Evolutionary conservation across 257 asterid genomes (phyloP).

Genomic region (Thymus mandschuricus): DNA sequence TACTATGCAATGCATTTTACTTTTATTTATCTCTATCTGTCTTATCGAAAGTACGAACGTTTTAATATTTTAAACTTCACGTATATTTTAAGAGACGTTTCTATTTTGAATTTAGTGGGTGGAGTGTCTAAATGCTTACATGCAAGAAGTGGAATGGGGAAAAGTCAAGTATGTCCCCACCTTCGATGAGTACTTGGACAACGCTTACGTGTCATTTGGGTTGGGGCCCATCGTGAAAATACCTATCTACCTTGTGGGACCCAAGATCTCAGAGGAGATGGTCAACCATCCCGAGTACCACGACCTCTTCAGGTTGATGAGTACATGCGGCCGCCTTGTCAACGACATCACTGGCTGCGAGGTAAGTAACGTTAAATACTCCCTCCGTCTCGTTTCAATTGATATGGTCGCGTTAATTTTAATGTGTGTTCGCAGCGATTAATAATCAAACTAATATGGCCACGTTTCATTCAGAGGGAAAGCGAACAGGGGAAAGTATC

Average conservation of each 20-base stretch:
- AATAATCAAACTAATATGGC: no score
- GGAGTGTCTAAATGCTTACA: slow-evolving; percentile 60
- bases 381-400: no score
- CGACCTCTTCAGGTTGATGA: slow-evolving; percentile 57
- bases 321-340: slow-evolving; percentile 81
- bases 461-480: slow-evolving; percentile 63
- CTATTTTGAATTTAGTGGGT: slow-evolving; percentile 49
- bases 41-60: no score
- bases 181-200: slow-evolving; percentile 68
- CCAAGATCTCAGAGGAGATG: slow-evolving; percentile 70
- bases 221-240: slow-evolving; percentile 86
- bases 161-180: slow-evolving; percentile 46
- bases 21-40: no score
- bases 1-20: no score
- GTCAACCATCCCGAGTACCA: slow-evolving; percentile 61
- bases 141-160: slow-evolving; percentile 79
- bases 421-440: no score
- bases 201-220: slow-evolving; percentile 66
- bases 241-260: slow-evolving; percentile 74
- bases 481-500: slow-evolving; percentile 63
- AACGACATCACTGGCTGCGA: slow-evolving; percentile 70
- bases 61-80: no score
- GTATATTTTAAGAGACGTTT: no score
- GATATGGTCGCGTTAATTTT: no score
- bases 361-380: slow-evolving; percentile 38